Evolutionary conservation across 441 rosid genomes (phyloP), one percentile per base, ranked within the genome.

Genomic region (Geranium incanum): DNA sequence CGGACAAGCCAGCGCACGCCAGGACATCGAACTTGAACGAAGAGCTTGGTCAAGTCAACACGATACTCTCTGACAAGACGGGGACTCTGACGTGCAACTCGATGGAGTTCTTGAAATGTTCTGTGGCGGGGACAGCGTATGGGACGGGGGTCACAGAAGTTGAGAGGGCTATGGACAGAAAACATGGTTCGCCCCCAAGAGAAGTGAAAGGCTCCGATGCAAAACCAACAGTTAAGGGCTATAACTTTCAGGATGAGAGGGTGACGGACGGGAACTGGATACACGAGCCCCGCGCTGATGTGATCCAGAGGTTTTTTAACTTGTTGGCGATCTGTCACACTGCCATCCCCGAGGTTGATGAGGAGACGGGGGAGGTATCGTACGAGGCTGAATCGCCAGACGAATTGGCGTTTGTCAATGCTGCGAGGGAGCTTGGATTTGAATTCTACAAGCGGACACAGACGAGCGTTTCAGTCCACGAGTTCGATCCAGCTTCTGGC

Each of bases 341-440:
- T 52, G 93, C 91, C 39, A 84, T 88, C 71, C 93, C 93, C 0
- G 93, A 88, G 71, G 82, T 77, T 9, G 87, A 85, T 81, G 89
- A 84, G 78, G 86, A 70, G 15, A 78, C 82, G 0, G 88, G 88
- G 28, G 71, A 75, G 45, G 77, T 94, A 38, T 76, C 85, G 13
- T 89, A 89, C 8, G 94, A 89, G 70, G 94, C 94, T 72, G 94
- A 89, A 81, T 87, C 90, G 60, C 94, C 94, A 23, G 94, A 89
- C 77, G 94, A 89, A 80, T 88, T 89, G 71, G 87, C 94, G 0
- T 89, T 89, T 75, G 91, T 89, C 67, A 86, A 87, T 67, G 94
- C 94, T 9, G 89, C 94, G 16, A 76, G 89, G 72, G 87, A 87
- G 62, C 23, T 89, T 12, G 94, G 94, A 52, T 89, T 87, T 39